A percentile compares a stretch with the other conserved stretches of the same genome.
Conservation (phyloP, 1,139 yeast species). For the Kodamaea sp. region DNA sequence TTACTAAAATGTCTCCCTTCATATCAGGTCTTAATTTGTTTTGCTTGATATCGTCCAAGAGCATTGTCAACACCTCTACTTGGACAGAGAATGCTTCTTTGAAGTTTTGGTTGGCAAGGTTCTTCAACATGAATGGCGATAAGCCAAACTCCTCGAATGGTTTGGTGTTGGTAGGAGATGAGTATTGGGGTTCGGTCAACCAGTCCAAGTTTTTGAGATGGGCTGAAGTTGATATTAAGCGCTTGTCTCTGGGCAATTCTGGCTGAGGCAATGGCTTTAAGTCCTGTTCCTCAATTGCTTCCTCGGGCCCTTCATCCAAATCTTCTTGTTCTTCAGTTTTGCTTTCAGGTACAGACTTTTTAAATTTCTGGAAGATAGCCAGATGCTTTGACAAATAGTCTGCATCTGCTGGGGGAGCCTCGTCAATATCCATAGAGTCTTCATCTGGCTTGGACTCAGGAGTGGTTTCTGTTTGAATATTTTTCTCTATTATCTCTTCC, state of each 20-base stretch:
- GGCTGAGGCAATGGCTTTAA: slow-evolving; percentile 88
- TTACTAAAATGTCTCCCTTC: slow-evolving; percentile 77
- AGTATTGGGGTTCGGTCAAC: slow-evolving; percentile 65
- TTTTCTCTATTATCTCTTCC: slow-evolving; percentile 3
- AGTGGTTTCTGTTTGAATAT: slow-evolving; percentile 4
- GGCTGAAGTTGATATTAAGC: slow-evolving; percentile 39
- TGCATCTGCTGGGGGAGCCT: slow-evolving; percentile 7
- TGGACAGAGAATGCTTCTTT: slow-evolving; percentile 77
- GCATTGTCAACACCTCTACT: slow-evolving; percentile 58
- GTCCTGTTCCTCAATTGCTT: slow-evolving; percentile 41
- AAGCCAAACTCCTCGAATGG: slow-evolving; percentile 45
- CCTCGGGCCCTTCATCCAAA: slow-evolving; percentile 25
- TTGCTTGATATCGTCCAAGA: slow-evolving; percentile 50
- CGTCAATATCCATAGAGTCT: slow-evolving; percentile 8
- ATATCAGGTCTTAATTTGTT: slow-evolving; percentile 58
- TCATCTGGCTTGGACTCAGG: no score
- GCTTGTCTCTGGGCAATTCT: slow-evolving; percentile 53
- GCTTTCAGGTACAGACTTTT: slow-evolving; percentile 15
- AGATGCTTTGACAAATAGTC: slow-evolving; percentile 32
- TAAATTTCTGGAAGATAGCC: slow-evolving; percentile 31
- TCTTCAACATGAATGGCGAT: slow-evolving; percentile 45
- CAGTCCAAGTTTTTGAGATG: slow-evolving; percentile 55
- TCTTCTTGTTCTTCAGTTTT: slow-evolving; percentile 12
- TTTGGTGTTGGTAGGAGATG: slow-evolving; percentile 42
- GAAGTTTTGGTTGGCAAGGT: slow-evolving; percentile 49